Evolutionary conservation across 2,329 filamentous ascomycete genomes (phyloP).

Genomic region (Leptodontidium sp.): DNA sequence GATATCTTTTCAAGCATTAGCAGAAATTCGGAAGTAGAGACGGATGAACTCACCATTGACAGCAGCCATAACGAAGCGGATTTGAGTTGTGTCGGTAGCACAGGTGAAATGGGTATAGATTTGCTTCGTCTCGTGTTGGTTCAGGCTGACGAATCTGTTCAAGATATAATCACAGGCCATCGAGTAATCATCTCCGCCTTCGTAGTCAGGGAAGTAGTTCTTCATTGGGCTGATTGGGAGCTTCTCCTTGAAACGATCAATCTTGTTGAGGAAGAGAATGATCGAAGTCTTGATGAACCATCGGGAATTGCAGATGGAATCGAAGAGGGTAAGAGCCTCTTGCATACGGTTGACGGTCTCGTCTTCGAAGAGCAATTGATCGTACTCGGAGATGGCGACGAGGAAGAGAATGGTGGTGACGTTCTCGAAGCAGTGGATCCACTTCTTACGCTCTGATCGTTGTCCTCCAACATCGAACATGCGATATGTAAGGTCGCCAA

Average conservation of each 20-base stretch:
- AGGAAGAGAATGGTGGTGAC: constrained; percentile 91
- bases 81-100: constrained; percentile 98
- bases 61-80: constrained; percentile 99
- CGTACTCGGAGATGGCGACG: constrained; percentile 95
- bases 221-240: constrained; percentile 83
- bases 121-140: constrained; percentile 99
- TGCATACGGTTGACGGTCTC: constrained; percentile 97
- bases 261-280: constrained; percentile 90
- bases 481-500: constrained; percentile 91
- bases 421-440: constrained; percentile 82
- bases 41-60: constrained; percentile 78
- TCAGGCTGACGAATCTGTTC: constrained; percentile 96
- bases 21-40: constrained; percentile 6
- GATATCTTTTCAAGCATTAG: constrained; percentile 77
- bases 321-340: constrained; percentile 85
- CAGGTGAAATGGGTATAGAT: constrained; percentile 99
- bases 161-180: constrained; percentile 98
- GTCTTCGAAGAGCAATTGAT: constrained; percentile 95
- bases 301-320: constrained; percentile 86
- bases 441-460: constrained; percentile 79
- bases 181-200: constrained; percentile 94
- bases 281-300: constrained; percentile 93
- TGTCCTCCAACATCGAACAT: constrained; percentile 87
- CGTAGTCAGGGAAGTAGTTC: constrained; percentile 90
- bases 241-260: constrained; percentile 89